Base-by-base conservation (phyloP, 2,329 filamentous ascomycete species). In the Ophiocordyceps polyrhachis-furcata region DNA sequence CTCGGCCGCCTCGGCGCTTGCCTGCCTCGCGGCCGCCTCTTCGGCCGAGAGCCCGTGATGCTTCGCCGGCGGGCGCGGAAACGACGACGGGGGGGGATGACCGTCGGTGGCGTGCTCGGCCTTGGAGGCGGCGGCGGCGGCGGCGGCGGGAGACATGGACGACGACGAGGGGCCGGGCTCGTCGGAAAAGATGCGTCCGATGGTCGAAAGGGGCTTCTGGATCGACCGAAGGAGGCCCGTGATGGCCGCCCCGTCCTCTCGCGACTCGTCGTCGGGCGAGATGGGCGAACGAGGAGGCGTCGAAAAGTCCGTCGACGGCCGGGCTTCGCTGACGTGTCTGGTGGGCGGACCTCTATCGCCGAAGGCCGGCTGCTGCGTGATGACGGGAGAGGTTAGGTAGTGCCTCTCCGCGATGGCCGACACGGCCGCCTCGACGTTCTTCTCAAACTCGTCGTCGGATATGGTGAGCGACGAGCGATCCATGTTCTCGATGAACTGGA, bases 401-500 rank as follows among this genome's bases (percentile, higher is more conserved):
- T 95, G 87, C 55, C 84, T 85, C 62, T 95, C 89, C 2, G 91
- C 89, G 51, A 98, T 98, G 40, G 84, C 85, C 6, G 86, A 94
- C 3, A 98, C 93, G 8, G 91, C 88, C 4, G 83, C 83, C 64
- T 98, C 91, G n/a, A 98, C 93, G 52, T 94, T 88, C 56, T 75
- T 76, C 59, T 98, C 91, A 55, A 98, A 98, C 35, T 96, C 91
- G 46, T 91, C 86, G 55, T 98, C 88, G 2, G 81, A 81, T 44
- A 98, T 91, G 1, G 91, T 96, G 8, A 98, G 66, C 23, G 82
- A 89, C 1, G 91, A 96, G 41, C 88, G 81, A 61, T 98, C 91
- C 62, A 98, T 79, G 48, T 85, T 93, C 65, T 98, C 91, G 53
- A 98, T 84, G 60, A 98, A 98, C 55, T 94, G 87, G 43, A 98